phyloP scores from a whole-genome alignment of 2,329 filamentous ascomycete genomes.

The Paramyrothecium roridum region DNA sequence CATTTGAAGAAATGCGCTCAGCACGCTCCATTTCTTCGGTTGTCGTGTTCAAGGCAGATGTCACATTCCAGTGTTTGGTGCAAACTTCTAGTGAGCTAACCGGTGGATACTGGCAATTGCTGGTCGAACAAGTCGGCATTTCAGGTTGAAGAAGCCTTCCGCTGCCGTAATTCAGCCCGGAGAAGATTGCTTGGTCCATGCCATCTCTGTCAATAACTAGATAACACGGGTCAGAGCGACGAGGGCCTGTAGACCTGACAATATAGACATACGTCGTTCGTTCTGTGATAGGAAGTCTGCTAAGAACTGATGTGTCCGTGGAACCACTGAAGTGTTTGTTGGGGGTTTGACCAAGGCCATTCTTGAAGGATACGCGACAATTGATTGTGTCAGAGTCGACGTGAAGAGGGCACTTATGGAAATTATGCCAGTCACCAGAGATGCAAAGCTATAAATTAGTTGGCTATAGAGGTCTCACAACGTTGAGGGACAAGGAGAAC shows the following conservation, averaged over 20 bases:
- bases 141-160: neutral
- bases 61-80: neutral
- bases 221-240: too few relatives aligned
- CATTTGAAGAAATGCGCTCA: too few relatives aligned
- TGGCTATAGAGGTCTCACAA: neutral
- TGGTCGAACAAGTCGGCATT: neutral
- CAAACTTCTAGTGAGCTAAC: neutral
- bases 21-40: too few relatives aligned
- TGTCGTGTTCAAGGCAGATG: neutral
- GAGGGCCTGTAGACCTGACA: too few relatives aligned
- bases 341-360: neutral
- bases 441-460: neutral
- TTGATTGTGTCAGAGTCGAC: neutral
- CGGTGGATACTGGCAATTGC: neutral
- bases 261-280: too few relatives aligned
- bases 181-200: neutral
- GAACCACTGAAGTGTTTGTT: neutral
- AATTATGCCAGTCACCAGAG: neutral
- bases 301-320: too few relatives aligned
- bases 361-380: neutral
- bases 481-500: neutral
- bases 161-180: neutral
- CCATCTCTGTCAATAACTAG: too few relatives aligned
- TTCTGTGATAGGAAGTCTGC: too few relatives aligned
- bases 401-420: neutral